A percentile compares a stretch with the other conserved stretches of the same genome.
phyloP scores from a whole-genome alignment of 257 asterid species.

The Forsythia suspensa region DNA sequence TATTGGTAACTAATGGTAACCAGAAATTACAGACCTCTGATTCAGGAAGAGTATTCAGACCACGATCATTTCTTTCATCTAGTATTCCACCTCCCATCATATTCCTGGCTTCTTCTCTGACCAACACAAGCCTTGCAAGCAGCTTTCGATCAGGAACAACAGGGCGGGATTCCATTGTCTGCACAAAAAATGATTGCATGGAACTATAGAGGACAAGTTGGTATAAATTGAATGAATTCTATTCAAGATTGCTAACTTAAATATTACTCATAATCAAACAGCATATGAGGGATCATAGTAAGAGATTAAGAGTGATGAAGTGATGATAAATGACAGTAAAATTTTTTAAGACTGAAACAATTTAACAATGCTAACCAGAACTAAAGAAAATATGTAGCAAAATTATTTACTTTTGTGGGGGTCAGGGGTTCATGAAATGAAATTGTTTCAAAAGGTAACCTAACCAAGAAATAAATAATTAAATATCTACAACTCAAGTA shows the following conservation, averaged over 20 bases:
- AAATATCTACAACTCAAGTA: not conserved
- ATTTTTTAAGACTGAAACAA: not conserved
- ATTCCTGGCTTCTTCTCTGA: slow-evolving; percentile 96
- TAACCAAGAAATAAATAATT: not conserved
- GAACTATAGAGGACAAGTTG: slow-evolving; percentile 13
- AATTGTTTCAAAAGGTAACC: not conserved
- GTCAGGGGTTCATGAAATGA: not conserved
- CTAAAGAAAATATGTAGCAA: not conserved
- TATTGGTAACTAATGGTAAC: not conserved
- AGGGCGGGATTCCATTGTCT: slow-evolving; percentile 93
- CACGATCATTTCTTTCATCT: slow-evolving; percentile 94
- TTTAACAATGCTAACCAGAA: not conserved
- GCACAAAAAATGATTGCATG: slow-evolving; percentile 25
- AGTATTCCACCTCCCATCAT: slow-evolving; percentile 99
- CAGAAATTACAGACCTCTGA: slow-evolving; percentile 65
- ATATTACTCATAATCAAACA: slow-evolving; percentile 10
- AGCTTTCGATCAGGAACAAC: slow-evolving; percentile 84
- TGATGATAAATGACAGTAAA: not conserved
- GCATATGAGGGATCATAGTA: not conserved
- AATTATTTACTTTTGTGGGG: not conserved
- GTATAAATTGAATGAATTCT: slow-evolving; percentile 11
- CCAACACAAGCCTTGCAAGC: slow-evolving; percentile 91
- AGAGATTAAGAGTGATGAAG: not conserved
- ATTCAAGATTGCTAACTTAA: not conserved
- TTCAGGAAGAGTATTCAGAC: slow-evolving; percentile 84